Percentiles rank a stretch among this genome's conserved stretches.
Evolutionary conservation across 1,284 basidiomycete genomes (phyloP).

Genomic region (Microbotryum intermedium): DNA sequence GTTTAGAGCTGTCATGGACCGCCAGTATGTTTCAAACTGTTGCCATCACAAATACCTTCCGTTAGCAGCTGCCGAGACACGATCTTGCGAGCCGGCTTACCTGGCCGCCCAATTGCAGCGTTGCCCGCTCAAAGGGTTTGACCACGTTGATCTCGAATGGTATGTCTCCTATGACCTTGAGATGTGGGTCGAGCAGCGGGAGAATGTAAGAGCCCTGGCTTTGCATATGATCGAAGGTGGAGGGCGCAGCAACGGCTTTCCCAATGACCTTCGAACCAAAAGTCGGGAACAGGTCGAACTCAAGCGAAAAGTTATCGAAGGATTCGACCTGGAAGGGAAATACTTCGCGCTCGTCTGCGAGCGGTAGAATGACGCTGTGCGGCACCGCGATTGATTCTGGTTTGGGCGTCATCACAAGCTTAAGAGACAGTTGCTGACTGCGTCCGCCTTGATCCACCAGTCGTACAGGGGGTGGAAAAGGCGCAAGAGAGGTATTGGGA

Average conservation of each 20-base stretch:
- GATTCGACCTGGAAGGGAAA: slow-evolving; percentile 81
- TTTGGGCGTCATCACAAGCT: slow-evolving; percentile 77
- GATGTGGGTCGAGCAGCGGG: slow-evolving; percentile 82
- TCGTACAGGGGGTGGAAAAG: slow-evolving; percentile 29
- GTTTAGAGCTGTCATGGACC: slow-evolving; percentile 54
- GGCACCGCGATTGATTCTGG: slow-evolving; percentile 75
- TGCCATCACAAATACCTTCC: no score
- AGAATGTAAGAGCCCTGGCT: slow-evolving; percentile 51
- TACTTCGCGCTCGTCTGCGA: slow-evolving; percentile 67
- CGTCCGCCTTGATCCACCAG: slow-evolving; percentile 46
- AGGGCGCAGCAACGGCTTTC: slow-evolving; percentile 76
- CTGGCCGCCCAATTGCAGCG: slow-evolving; percentile 89
- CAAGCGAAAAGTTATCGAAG: slow-evolving; percentile 67
- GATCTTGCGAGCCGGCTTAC: slow-evolving; percentile 39
- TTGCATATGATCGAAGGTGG: slow-evolving; percentile 54
- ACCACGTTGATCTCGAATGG: slow-evolving; percentile 82
- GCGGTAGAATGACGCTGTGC: slow-evolving; percentile 77
- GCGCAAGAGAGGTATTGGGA: slow-evolving; percentile 36
- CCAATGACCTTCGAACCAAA: slow-evolving; percentile 98
- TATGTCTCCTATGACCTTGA: slow-evolving; percentile 93
- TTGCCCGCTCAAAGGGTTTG: slow-evolving; percentile 83
- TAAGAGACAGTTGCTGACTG: slow-evolving; percentile 57
- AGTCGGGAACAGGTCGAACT: slow-evolving; percentile 93
- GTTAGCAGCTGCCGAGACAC: not conserved
- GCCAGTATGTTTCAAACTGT: slow-evolving; percentile 80